Base-by-base conservation (phyloP, 805 yeast species). In the Barnettozyma populi region DNA sequence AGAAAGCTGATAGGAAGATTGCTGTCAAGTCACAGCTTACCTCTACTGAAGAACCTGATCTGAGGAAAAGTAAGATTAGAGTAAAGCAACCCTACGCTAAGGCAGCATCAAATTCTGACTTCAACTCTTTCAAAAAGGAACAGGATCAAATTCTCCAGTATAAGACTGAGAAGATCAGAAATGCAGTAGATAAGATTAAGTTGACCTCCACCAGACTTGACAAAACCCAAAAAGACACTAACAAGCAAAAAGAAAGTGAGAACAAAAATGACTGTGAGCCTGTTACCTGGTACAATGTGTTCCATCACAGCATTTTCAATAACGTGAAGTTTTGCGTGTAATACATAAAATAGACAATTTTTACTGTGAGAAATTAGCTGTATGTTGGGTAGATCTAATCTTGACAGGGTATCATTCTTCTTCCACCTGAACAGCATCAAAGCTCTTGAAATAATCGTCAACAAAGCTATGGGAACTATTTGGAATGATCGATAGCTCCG, bases 241-340 rank as follows among this genome's bases (percentile, higher is more conserved):
- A 27, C 2, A 7, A 13, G n/a, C 29, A 18, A 8, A 16, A 18
- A 7, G 19, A 29, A 16, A 11, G 24, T 7, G 21, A 36, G 13
- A 18, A 45, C 20, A 20, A 19, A 7, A 19, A 41, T 2, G 65
- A 65, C 24, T 78, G 82, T 61, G 74, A 69, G 24, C 71, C 71
- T 4, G 69, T 78, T 10, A 76, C 80, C 0, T 77, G 82, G 82
- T 70, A 59, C 52, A 76, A 72, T 47, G 70, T 76, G 0, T 72
- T 78, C 51, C 78, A 70, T 51, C 74, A 74, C 47, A 69, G 77
- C 44, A 63, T 77, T 7, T 76, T 76, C 56, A 81, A 80, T 0
- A 71, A 68, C 42, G 75, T 66, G 19, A 58, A 59, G 29, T 59
- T 66, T 48, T 65, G 70, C 50, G 56, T 20, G 43, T 58, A 35